Evolutionary conservation across 1,284 basidiomycete genomes (phyloP).

Genomic region (Pseudozyma thailandica): DNA sequence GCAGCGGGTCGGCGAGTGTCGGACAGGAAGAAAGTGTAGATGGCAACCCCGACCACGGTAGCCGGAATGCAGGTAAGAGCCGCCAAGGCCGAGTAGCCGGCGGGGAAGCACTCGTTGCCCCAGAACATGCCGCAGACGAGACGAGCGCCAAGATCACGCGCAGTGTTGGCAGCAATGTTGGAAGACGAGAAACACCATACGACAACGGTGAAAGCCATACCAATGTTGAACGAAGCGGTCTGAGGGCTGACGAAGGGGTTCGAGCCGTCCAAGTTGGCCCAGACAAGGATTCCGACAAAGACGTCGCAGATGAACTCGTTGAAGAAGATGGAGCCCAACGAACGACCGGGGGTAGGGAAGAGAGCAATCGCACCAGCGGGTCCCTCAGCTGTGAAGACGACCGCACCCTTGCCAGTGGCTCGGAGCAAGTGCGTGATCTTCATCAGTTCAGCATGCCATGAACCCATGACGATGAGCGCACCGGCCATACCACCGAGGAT

Average conservation of each 20-base stretch:
- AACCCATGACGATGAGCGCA: conserved; percentile 47
- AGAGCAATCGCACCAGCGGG: conserved; percentile 57
- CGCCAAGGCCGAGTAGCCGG: conserved; percentile 50
- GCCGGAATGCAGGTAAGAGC: conserved; percentile 59
- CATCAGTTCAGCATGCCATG: conserved; percentile 51
- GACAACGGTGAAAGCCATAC: conserved; percentile 51
- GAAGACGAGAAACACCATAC: conserved; percentile 56
- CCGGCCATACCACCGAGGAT: conserved; percentile 52
- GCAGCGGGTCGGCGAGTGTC: conserved; percentile 56
- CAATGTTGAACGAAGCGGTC: conserved; percentile 56
- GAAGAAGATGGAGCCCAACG: conserved; percentile 47
- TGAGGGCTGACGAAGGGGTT: conserved; percentile 55
- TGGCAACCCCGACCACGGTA: conserved; percentile 44
- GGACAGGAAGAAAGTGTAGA: conserved; percentile 61
- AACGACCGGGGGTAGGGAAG: conserved; percentile 52
- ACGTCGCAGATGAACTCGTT: conserved; percentile 58
- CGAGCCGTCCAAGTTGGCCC: conserved; percentile 54
- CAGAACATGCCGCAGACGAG: conserved; percentile 56
- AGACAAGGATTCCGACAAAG: conserved; percentile 54
- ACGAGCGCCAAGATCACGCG: conserved; percentile 52
- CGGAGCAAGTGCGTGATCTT: conserved; percentile 35
- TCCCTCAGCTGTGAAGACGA: conserved; percentile 51
- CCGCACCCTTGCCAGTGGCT: conserved; percentile 37
- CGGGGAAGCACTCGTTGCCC: conserved; percentile 54
- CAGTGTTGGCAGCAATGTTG: conserved; percentile 56